phyloP scores from a whole-genome alignment of 2,329 filamentous ascomycete species.

The Aureobasidium subglaciale region DNA sequence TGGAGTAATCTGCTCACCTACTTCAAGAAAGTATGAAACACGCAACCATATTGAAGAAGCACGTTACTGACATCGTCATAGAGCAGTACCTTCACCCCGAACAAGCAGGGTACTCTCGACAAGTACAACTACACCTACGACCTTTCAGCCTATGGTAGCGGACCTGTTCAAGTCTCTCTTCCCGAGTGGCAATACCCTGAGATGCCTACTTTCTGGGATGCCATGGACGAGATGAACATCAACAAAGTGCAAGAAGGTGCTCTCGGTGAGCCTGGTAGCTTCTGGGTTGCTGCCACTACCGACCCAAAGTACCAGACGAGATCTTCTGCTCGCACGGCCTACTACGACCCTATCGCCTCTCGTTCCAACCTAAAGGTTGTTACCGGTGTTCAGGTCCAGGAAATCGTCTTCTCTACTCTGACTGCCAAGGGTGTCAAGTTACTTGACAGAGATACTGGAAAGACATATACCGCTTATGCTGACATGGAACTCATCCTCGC shows the following conservation, averaged over 20 bases:
- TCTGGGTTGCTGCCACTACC: conserved; percentile 32
- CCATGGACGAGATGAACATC: conserved; percentile 19
- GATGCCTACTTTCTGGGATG: conserved; percentile 20
- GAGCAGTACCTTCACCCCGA: conserved; percentile 21
- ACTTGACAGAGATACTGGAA: background rate
- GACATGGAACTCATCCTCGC: conserved; percentile 30
- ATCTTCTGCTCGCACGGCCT: conserved; percentile 28
- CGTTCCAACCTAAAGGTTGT: conserved; percentile 29
- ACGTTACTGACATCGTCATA: conserved; percentile 20
- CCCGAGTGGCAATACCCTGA: conserved; percentile 21
- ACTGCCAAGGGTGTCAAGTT: conserved; percentile 17
- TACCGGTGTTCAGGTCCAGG: conserved; percentile 21
- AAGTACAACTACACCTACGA: conserved; percentile 19
- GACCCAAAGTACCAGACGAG: conserved; percentile 29
- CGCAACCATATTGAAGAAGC: background rate
- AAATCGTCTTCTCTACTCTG: conserved; percentile 8
- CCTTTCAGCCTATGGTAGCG: conserved; percentile 18
- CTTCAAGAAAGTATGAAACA: conserved; percentile 19
- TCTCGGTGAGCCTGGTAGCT: conserved; percentile 27
- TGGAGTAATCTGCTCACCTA: conserved; percentile 17
- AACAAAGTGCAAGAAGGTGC: conserved; percentile 18
- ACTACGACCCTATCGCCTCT: conserved; percentile 26
- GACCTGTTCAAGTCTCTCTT: conserved; percentile 20
- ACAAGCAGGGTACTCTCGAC: conserved; percentile 14
- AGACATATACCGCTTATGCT: conserved; percentile 6